Evolutionary conservation across 2,329 filamentous ascomycete species (phyloP).

Genomic region (Monilinia fructigena): DNA sequence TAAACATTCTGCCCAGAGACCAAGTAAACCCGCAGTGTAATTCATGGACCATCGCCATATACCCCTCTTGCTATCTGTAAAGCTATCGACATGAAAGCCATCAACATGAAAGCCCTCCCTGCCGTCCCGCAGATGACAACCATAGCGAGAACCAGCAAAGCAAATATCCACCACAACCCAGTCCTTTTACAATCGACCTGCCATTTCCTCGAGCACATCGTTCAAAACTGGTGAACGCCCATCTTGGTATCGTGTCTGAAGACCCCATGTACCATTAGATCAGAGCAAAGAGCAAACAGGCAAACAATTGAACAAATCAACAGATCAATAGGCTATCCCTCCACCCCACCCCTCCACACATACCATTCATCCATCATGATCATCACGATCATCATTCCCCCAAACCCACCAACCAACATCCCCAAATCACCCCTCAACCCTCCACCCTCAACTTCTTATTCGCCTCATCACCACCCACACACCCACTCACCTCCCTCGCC

Average conservation of each 20-base stretch:
- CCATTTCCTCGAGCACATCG: no score
- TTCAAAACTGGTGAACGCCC: no score
- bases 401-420: no score
- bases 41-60: not conserved
- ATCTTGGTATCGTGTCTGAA: no score
- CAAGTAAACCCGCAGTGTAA: not conserved
- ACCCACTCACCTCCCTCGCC: not conserved
- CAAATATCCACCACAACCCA: no score
- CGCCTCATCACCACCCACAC: not conserved
- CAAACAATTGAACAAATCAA: no score
- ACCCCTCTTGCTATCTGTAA: not conserved
- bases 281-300: no score
- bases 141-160: not conserved
- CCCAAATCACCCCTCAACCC: not conserved
- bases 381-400: no score
- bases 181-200: no score
- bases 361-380: not conserved
- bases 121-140: not conserved
- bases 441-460: constrained; percentile 8
- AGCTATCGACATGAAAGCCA: not conserved
- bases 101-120: not conserved
- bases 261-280: no score
- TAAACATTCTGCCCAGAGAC: no score
- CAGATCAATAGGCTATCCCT: no score
- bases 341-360: not conserved